These are phyloP conservation scores for Hypoxylon sp. DNA, from an alignment of 2,329 filamentous ascomycete species.

Conservation along the genomic window DNA sequence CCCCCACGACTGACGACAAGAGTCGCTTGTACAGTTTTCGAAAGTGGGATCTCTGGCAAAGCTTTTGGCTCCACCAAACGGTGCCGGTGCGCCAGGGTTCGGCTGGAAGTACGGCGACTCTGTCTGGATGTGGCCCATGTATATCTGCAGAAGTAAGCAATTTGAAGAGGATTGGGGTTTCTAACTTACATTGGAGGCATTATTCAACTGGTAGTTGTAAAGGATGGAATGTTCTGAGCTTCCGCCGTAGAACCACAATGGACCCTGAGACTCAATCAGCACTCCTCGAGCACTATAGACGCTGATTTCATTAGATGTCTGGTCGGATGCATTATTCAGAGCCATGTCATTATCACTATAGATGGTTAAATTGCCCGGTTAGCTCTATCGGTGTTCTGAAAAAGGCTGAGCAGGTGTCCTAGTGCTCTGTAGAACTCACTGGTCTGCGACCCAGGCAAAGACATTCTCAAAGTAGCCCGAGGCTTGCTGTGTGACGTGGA, in stretches of 20 bases:
- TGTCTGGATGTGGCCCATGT: constrained; percentile 76
- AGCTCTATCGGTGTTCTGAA: no score
- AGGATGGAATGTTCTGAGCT: constrained; percentile 57
- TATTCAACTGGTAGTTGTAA: constrained; percentile 68
- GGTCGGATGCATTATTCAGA: neutral
- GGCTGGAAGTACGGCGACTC: constrained; percentile 76
- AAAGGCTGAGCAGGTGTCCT: no score
- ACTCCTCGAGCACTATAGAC: constrained; percentile 53
- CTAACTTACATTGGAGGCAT: constrained; percentile 65
- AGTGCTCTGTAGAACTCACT: no score
- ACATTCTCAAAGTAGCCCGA: constrained; percentile 67
- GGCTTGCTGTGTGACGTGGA: constrained; percentile 61
- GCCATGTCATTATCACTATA: constrained; percentile 17
- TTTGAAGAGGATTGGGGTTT: no score
- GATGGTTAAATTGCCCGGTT: no score
- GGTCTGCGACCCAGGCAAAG: constrained; percentile 62
- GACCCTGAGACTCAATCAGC: constrained; percentile 58
- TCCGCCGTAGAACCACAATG: constrained; percentile 75
- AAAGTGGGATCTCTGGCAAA: neutral
- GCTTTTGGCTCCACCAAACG: neutral
- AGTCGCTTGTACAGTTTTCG: no score
- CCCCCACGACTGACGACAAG: no score
- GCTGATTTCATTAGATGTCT: constrained; percentile 47
- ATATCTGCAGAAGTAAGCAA: no score
- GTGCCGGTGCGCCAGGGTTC: constrained; percentile 65